These are phyloP conservation scores for Hirsutella minnesotensis DNA, from an alignment of 2,329 filamentous ascomycete species.

Conservation along the genomic window DNA sequence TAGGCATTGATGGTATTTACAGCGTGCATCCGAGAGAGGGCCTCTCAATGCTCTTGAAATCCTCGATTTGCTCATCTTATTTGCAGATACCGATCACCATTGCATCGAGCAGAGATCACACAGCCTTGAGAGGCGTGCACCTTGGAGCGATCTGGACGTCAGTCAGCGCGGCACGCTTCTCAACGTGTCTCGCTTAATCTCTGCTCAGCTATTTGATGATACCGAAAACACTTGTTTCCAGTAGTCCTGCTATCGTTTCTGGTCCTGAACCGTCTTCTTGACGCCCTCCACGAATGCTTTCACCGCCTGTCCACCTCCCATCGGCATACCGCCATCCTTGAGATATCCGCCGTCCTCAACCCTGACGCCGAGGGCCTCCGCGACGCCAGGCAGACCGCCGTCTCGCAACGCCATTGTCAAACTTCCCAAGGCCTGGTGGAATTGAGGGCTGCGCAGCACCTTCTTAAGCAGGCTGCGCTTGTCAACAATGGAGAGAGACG, in stretches of 20 bases:
- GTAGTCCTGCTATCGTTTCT: slow-evolving; percentile 15
- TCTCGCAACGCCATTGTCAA: slow-evolving; percentile 82
- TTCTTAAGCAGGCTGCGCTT: slow-evolving; percentile 73
- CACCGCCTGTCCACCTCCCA: slow-evolving; percentile 80
- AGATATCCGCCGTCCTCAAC: slow-evolving; percentile 79
- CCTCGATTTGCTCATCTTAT: no score
- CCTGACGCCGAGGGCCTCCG: slow-evolving; percentile 70
- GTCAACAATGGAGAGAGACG: slow-evolving; percentile 59
- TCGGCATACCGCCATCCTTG: slow-evolving; percentile 63
- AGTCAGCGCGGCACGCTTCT: no score
- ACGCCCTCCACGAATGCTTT: slow-evolving; percentile 87
- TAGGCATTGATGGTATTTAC: no score
- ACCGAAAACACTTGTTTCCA: no score
- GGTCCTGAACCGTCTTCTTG: slow-evolving; percentile 62
- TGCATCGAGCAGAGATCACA: no score
- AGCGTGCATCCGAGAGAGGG: no score
- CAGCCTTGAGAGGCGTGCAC: no score
- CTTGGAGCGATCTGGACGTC: no score
- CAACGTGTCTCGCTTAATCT: no score
- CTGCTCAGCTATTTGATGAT: no score
- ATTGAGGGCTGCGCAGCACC: slow-evolving; percentile 81
- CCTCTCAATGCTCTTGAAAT: no score
- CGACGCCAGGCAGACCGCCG: slow-evolving; percentile 80
- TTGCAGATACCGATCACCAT: no score
- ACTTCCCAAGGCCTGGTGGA: slow-evolving; percentile 74